Conservation (phyloP, 2,329 filamentous ascomycete genomes). For the Neofusicoccum parvum region DNA sequence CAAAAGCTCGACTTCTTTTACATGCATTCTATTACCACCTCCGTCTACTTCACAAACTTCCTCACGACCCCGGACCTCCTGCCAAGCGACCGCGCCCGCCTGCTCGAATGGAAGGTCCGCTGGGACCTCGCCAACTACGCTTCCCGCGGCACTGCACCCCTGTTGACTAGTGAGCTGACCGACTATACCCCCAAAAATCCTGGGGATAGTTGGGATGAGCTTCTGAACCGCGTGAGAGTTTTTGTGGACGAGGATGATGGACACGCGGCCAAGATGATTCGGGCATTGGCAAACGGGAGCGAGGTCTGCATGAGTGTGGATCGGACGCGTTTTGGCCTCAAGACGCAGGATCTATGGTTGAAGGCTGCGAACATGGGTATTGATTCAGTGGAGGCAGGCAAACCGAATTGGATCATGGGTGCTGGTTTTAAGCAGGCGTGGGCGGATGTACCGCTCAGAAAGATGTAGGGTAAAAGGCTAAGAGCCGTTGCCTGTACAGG, state of each 20-base stretch:
- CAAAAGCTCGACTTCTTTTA: constrained; percentile 81
- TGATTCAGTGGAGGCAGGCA: constrained; percentile 60
- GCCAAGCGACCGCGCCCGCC: constrained; percentile 61
- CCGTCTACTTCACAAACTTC: constrained; percentile 72
- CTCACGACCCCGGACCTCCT: constrained; percentile 57
- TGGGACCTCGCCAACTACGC: constrained; percentile 75
- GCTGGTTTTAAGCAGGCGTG: constrained; percentile 69
- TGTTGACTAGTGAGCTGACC: constrained; percentile 47
- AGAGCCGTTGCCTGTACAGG: too few species aligned
- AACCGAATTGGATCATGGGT: constrained; percentile 61
- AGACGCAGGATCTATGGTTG: constrained; percentile 59
- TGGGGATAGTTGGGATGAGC: constrained; percentile 44
- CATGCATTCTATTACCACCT: constrained; percentile 76
- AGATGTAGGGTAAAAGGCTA: background rate
- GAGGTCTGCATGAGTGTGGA: constrained; percentile 36
- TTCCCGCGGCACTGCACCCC: constrained; percentile 64
- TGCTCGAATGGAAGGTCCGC: constrained; percentile 82
- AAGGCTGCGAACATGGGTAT: constrained; percentile 63
- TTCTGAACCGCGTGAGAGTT: constrained; percentile 50
- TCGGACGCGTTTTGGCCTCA: constrained; percentile 33
- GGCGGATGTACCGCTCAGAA: constrained; percentile 44
- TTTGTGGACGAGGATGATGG: constrained; percentile 67
- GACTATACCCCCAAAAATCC: background rate
- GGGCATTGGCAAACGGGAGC: constrained; percentile 69
- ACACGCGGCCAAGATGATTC: constrained; percentile 74